Evolutionary conservation across 345 rosid genomes (phyloP), one percentile per base, ranked within the genome.

Genomic region (Syzygium aqueum): DNA sequence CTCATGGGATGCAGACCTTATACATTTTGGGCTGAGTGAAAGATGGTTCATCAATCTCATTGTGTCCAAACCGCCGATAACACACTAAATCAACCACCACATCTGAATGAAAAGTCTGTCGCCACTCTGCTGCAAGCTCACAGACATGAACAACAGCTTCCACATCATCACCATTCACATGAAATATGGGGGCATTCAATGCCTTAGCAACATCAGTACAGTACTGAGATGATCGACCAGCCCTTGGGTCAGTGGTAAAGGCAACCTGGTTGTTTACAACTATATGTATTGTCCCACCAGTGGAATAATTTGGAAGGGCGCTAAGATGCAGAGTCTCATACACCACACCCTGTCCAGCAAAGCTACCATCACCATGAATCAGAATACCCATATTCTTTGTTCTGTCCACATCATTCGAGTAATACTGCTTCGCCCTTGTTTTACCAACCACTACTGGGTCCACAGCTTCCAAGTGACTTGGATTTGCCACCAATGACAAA

Each of bases 71-170:
- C 67, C 87, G 87, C 12, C 89, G 87, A 53, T 88, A 88, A 85
- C 89, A 88, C 28, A 88, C 89, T 52, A 88, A 85, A 73, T 88
- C 89, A 78, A 88, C 89, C 82, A 85, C 89, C 83, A 61, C 89
- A 80, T 88, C 89, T n/a, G 89, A 88, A 46, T 88, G 89, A 84
- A 88, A 88, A 78, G 85, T 88, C 77, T 85, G 89, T 15, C 89
- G 89, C 89, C 89, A 88, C 85, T 88, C 89, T 49, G 89, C 87
- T 56, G 87, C 89, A 51, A 88, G 87, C 86, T 88, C 89, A 85
- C 89, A 88, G 40, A 56, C 89, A 82, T 88, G 89, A 57, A 88
- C 89, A 78, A 88, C 89, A n/a, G 89, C 89, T 85, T 88, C 89
- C 50, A 88, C 86, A 51, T 88, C 89, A 85, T 88, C 89, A 33